A percentile compares a stretch with the other conserved stretches of the same genome.
Evolutionary conservation across 306 rosid species (phyloP).

Genomic region (Hippophae gyantsensis): DNA sequence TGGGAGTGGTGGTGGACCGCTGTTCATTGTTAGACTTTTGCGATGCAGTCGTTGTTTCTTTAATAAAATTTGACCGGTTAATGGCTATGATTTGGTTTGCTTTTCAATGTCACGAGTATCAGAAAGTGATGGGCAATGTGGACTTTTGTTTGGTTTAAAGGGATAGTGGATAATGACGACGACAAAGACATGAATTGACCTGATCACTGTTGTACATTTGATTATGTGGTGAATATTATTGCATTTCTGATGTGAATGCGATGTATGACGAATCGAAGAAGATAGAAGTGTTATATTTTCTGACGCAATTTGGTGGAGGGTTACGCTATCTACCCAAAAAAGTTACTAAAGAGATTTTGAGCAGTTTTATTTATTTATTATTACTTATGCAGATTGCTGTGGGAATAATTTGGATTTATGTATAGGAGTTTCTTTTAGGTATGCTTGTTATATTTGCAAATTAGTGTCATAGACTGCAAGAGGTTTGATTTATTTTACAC

Average conservation of each 20-base stretch:
- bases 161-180: conserved; percentile 1
- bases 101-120: neutral
- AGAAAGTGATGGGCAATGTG: neutral
- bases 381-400: no score
- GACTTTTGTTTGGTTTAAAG: neutral
- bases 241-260: no score
- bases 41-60: neutral
- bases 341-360: neutral
- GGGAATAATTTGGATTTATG: neutral
- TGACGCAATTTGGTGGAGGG: no score
- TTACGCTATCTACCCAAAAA: no score
- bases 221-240: no score
- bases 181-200: neutral
- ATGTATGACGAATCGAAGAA: no score
- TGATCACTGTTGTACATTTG: neutral
- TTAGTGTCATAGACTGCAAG: no score
- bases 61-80: conserved; percentile 6
- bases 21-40: no score
- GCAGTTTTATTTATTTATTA: neutral
- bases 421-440: neutral
- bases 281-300: no score
- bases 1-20: no score
- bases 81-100: neutral
- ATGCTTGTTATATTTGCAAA: no score
- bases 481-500: no score